These are phyloP conservation scores for Exophiala calicioides DNA, from an alignment of 2,329 filamentous ascomycete genomes.

Conservation along the genomic window DNA sequence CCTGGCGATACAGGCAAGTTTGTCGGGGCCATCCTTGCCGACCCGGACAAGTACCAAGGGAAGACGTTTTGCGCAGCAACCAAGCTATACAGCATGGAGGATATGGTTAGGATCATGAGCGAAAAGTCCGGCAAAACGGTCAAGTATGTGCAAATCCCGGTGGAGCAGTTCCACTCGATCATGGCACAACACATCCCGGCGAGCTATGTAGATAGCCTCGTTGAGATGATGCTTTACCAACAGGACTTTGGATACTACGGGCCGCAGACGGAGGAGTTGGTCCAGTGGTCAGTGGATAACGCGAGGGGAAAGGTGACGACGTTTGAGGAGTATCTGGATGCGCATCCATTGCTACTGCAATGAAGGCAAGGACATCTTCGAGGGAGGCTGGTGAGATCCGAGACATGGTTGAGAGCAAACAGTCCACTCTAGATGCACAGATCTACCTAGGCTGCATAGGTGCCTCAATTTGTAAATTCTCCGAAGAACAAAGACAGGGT, in stretches of 20 bases:
- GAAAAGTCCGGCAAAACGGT: constrained; percentile 42
- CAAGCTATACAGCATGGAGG: constrained; percentile 35
- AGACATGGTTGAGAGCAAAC: no score
- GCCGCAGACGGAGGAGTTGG: constrained; percentile 34
- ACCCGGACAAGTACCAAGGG: constrained; percentile 40
- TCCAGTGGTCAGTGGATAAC: constrained; percentile 32
- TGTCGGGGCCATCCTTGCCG: constrained; percentile 40
- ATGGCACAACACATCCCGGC: no score
- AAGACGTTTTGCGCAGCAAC: constrained; percentile 41
- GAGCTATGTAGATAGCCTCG: constrained; percentile 17
- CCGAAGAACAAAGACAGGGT: no score
- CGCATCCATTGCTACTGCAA: constrained; percentile 16
- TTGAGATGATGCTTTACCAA: constrained; percentile 34
- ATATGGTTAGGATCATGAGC: constrained; percentile 38
- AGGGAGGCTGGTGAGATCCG: no score
- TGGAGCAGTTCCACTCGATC: constrained; percentile 31
- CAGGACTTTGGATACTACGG: constrained; percentile 43
- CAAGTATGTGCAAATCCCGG: constrained; percentile 35
- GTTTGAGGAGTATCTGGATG: constrained; percentile 41
- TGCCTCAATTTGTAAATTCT: no score
- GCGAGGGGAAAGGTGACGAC: constrained; percentile 33
- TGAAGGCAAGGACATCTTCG: no score
- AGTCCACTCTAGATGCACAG: no score
- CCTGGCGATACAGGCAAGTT: constrained; percentile 41
- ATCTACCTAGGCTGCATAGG: no score